Evolutionary conservation across 2,329 filamentous ascomycete genomes (phyloP), one percentile per base, ranked within the genome.

Genomic region (Verticillium albo-atrum): DNA sequence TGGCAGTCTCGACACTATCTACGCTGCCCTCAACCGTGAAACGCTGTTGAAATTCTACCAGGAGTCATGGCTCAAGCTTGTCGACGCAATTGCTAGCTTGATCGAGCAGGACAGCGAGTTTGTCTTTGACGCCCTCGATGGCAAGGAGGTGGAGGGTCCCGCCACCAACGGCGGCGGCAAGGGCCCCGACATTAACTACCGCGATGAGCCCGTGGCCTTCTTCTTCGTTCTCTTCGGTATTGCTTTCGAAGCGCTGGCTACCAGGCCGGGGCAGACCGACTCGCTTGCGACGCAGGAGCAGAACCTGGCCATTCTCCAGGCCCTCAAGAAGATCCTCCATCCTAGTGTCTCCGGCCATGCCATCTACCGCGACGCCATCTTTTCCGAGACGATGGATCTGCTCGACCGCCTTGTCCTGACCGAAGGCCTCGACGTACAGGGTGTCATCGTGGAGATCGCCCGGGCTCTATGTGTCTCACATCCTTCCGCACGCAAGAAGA

Each of bases 71-170:
- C 81, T 99, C 42, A 96, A 95, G 66, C 84, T 99, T 12, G 94
- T 99, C 2, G 93, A 99, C 76, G 96, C 95, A 3, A 98, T 99
- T 72, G 94, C 95, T 12, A 97, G 93, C 69, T 80, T 99, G 5
- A 97, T 99, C 60, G 95, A 98, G 68, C 94, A 97, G 73, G 95
- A 99, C 70, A 97, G 93, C 74, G 92, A 95, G 62, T 97, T 97
- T 64, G 95, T 99, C 3, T 99, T 99, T 70, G 93, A 97, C 73
- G 95, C 95, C 1, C 78, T 99, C 6, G 95, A 99, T 70, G 93
- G 93, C 56, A 97, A 95, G 70, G 83, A 85, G 67, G 76, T 77
- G 0, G 77, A 80, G 10, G 81, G 76, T 25, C 73, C 77, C 4
- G 73, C 75, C 10, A 68, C 74, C 27, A 83, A 81, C 61, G 80